Percentiles rank a stretch among this genome's conserved stretches.
Evolutionary conservation across 352 stramenopile species (phyloP).

Genomic region (Globisporangium cystogenes): DNA sequence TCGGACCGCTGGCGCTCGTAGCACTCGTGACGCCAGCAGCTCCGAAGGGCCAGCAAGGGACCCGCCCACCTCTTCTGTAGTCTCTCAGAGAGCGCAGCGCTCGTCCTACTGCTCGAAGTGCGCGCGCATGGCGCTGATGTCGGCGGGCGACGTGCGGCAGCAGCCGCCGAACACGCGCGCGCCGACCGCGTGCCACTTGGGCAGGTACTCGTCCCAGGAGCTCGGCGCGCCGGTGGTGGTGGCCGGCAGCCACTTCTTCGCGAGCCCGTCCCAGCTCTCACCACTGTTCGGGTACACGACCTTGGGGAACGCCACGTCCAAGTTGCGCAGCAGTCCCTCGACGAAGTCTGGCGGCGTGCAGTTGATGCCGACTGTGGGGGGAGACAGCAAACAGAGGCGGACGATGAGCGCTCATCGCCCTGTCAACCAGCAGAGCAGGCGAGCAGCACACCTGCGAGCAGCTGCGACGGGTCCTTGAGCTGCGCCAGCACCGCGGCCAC

Average conservation of each 20-base stretch:
- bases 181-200: conserved; percentile 65
- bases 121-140: conserved; percentile 59
- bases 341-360: conserved; percentile 77
- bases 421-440: too few relatives aligned
- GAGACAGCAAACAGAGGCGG: too few relatives aligned
- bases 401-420: too few relatives aligned
- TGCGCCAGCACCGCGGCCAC: conserved; percentile 37
- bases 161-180: conserved; percentile 78
- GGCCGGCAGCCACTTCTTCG: conserved; percentile 65
- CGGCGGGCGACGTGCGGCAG: conserved; percentile 69
- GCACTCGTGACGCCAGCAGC: background rate
- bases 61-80: background rate
- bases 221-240: conserved; percentile 24
- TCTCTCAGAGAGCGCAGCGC: background rate
- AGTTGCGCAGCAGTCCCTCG: conserved; percentile 42
- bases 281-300: conserved; percentile 85
- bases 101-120: conserved; percentile 31
- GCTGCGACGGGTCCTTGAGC: conserved; percentile 42
- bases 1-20: conserved; percentile 1
- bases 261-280: conserved; percentile 69
- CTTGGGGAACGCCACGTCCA: conserved; percentile 46
- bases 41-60: conserved; percentile 11
- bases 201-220: conserved; percentile 50
- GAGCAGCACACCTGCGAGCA: conserved; percentile 41
- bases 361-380: conserved; percentile 64